phyloP scores from a whole-genome alignment of 164 flowering plant genomes.

The Vitis riparia region DNA sequence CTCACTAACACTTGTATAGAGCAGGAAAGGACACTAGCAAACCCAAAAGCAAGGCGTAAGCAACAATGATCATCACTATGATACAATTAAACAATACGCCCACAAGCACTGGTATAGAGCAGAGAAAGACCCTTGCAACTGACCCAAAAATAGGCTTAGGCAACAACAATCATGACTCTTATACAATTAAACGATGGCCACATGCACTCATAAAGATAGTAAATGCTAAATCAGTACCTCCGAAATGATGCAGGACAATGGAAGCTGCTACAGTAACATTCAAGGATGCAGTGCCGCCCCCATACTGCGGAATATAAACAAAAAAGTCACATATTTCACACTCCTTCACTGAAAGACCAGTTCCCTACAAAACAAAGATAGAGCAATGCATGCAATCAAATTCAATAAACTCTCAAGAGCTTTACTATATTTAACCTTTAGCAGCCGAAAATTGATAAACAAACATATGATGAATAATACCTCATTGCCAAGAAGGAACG shows the following conservation, averaged over 20 bases:
- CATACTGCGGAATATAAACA: conserved; percentile 95
- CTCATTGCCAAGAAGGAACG: conserved; percentile 95
- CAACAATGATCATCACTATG: too few species aligned
- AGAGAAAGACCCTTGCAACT: not conserved
- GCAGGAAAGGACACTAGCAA: too few species aligned
- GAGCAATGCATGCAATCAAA: not conserved
- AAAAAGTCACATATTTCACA: conserved; percentile 94
- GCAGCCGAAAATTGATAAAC: not conserved
- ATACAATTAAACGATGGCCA: not conserved
- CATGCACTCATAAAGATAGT: not conserved
- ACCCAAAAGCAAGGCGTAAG: too few species aligned
- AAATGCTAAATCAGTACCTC: conserved; percentile 44
- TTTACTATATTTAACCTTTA: too few species aligned
- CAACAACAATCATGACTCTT: not conserved
- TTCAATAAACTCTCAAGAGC: too few species aligned
- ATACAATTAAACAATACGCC: too few species aligned
- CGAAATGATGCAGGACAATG: conserved; percentile 92
- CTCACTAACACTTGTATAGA: too few species aligned
- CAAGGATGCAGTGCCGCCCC: conserved; percentile 96
- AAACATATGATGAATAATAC: conserved; percentile 22
- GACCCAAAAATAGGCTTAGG: not conserved
- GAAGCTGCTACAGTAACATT: conserved; percentile 99
- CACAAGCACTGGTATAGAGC: too few species aligned
- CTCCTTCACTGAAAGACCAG: conserved; percentile 87
- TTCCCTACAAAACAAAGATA: conserved; percentile 49